Evolutionary conservation across 352 stramenopile genomes (phyloP), one percentile per base, ranked within the genome.

Genomic region (Phytophthora megakarya): DNA sequence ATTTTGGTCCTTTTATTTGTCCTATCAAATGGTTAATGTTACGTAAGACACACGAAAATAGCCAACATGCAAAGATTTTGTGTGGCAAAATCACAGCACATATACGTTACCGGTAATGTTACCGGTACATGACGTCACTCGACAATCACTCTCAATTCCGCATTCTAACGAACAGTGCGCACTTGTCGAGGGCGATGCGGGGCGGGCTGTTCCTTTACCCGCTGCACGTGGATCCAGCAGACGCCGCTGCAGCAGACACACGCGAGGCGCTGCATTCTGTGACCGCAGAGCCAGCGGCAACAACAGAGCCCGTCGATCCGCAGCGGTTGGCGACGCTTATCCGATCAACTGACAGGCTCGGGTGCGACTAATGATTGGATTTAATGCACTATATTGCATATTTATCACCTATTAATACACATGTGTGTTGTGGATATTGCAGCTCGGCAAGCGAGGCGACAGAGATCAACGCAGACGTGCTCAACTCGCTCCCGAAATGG

Each of bases 191-290:
- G 35, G 61, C 26, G 9, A 92, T 92, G 83, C 81, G 65, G 19
- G 80, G 79, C 54, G 75, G 62, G 5, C 38, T 77, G 53, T 86
- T 86, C 55, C 53, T 90, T 47, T 79, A 83, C 39, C 80, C 84
- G 48, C 70, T 92, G 26, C 81, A 75, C 21, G 58, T 72, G 51
- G 61, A 77, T n/a, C 46, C 66, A 9, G 48, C 60, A 16, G 73
- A 80, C 11, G 73, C 62, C 19, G 57, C 52, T 1, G 59, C 53
- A 48, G 63, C 72, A 22, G 67, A 78, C 45, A 58, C 45, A 21
- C 52, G 23, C 13, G 68, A 68, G 46, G 33, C 16, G 23, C 6
- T 76, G 39, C 63, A 76, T 55, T 49, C 65, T 19, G 43, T 78
- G 33, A 44, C 54, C 22, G 22, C 35, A 22, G 21, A 46, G 9